Conservation (phyloP, 108 stramenopile genomes). For the Conticribra weissflogii region DNA sequence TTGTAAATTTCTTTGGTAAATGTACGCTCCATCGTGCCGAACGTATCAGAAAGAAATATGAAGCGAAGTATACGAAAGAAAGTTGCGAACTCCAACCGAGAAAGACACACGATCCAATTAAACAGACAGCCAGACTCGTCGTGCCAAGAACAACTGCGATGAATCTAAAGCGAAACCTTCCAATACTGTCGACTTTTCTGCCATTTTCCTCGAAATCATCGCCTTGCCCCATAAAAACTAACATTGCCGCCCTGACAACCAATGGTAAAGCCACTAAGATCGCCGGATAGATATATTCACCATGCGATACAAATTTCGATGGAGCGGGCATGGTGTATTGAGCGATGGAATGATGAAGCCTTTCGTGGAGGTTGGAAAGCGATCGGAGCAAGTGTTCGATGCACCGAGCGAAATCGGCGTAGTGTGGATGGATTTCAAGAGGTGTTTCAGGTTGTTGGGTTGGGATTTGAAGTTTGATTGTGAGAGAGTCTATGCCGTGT, state of each 20-base stretch:
- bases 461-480: conserved; percentile 55
- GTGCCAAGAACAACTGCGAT: conserved; percentile 33
- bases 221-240: too few relatives aligned
- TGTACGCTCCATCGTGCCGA: conserved; percentile 1
- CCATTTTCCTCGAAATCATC: too few relatives aligned
- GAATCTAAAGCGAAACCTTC: conserved; percentile 46
- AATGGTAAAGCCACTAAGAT: conserved; percentile 75
- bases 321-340: conserved; percentile 78
- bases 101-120: conserved; percentile 14
- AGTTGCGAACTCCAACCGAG: neutral
- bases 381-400: conserved; percentile 66
- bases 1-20: neutral
- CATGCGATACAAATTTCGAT: conserved; percentile 80
- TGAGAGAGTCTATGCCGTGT: conserved; percentile 81
- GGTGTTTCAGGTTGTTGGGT: neutral
- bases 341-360: conserved; percentile 83
- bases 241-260: conserved; percentile 62
- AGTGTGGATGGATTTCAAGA: conserved; percentile 34
- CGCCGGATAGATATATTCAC: conserved; percentile 80
- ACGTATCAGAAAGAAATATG: neutral
- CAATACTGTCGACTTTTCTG: conserved; percentile 58
- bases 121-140: conserved; percentile 12
- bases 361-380: conserved; percentile 84
- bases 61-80: conserved; percentile 1
- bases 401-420: conserved; percentile 59